Evolutionary conservation across 192 early-diverging fungal species (phyloP).

Genomic region (Rhizophagus prolifer): DNA sequence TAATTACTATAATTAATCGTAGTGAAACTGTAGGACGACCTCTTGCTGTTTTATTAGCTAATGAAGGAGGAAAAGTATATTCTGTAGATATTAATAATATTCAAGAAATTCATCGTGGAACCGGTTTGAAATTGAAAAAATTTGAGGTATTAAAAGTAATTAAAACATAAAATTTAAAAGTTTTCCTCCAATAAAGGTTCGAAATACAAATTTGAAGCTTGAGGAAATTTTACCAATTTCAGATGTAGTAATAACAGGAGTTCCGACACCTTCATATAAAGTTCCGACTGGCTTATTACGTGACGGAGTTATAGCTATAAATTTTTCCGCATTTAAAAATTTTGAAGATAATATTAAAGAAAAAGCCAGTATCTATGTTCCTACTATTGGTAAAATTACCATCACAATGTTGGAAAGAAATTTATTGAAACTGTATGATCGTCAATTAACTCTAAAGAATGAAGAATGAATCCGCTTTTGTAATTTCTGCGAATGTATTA

Average conservation of each 20-base stretch:
- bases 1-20: constrained; percentile 93
- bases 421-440: constrained; percentile 82
- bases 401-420: constrained; percentile 99
- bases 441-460: constrained; percentile 38
- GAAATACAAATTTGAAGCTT: constrained; percentile 66
- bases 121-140: constrained; percentile 60
- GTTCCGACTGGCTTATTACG: constrained; percentile 80
- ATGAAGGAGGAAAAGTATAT: constrained; percentile 97
- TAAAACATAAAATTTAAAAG: not conserved
- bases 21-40: constrained; percentile 97
- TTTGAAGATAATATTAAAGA: constrained; percentile 92
- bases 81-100: constrained; percentile 92
- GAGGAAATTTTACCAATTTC: constrained; percentile 82
- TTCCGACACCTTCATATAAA: constrained; percentile 87
- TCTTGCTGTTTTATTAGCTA: constrained; percentile 92
- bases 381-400: constrained; percentile 95
- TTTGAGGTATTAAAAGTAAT: constrained; percentile 47
- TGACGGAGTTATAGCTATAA: constrained; percentile 95
- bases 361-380: constrained; percentile 94
- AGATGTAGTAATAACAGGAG: constrained; percentile 98
- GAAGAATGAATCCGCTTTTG: no score
- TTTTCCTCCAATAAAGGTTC: constrained; percentile 55
- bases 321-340: constrained; percentile 96
- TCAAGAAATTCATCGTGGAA: constrained; percentile 72
- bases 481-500: no score